Percentiles rank a stretch among this genome's conserved stretches.
phyloP scores from a whole-genome alignment of 805 yeast genomes.

The Hanseniaspora vineae region DNA sequence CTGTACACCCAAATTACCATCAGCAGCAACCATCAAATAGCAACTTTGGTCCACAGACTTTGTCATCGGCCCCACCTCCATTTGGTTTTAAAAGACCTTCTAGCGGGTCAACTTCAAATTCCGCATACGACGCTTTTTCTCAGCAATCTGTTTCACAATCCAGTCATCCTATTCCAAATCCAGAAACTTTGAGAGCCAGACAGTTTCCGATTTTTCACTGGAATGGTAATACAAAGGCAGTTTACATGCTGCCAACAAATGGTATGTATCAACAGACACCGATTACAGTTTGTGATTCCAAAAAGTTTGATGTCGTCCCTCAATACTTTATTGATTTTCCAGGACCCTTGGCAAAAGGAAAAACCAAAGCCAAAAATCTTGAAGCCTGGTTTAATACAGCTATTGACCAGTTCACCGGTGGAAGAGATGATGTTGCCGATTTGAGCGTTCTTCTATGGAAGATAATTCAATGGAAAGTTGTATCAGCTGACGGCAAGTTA shows the following conservation, averaged over 20 bases:
- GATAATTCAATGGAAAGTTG: constrained; percentile 10
- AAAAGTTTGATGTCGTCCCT: background rate
- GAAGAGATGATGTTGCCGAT: constrained; percentile 9
- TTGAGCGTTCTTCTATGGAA: constrained; percentile 13
- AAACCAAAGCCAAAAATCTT: constrained; percentile 51
- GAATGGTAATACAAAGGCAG: constrained; percentile 34
- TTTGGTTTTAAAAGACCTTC: background rate
- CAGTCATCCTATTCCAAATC: background rate
- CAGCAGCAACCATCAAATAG: constrained; percentile 1
- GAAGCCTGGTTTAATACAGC: constrained; percentile 51
- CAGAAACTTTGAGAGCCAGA: constrained; percentile 16
- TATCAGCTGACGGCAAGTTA: constrained; percentile 14
- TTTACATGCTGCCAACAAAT: constrained; percentile 31
- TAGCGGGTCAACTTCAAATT: background rate
- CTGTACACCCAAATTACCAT: constrained; percentile 19
- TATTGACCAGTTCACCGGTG: constrained; percentile 11
- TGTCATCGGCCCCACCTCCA: background rate
- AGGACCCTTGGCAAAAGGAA: constrained; percentile 40
- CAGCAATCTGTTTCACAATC: background rate
- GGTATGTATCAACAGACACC: background rate
- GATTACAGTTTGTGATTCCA: constrained; percentile 1
- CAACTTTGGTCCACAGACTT: background rate
- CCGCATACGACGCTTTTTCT: background rate
- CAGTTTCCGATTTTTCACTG: constrained; percentile 74
- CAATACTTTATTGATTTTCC: constrained; percentile 23